Conservation (phyloP, 192 early-diverging fungal species). For the Dissophora globulifera region DNA sequence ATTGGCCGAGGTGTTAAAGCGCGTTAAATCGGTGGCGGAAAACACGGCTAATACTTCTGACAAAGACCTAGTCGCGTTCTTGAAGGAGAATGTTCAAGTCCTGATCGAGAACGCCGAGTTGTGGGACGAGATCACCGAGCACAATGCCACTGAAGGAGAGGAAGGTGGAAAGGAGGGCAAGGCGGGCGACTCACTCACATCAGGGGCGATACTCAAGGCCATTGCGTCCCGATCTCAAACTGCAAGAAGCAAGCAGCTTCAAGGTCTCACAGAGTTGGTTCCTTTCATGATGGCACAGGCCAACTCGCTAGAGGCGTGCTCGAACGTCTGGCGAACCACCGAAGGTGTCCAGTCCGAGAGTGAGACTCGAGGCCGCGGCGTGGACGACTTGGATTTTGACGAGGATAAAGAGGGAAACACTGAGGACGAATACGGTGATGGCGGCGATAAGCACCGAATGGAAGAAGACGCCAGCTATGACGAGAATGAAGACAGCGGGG, state of each 20-base stretch:
- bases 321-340: conserved; percentile 4
- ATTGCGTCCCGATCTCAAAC: background rate
- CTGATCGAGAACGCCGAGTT: background rate
- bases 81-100: background rate
- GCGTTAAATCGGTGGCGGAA: background rate
- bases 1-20: conserved; percentile 1
- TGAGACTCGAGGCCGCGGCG: background rate
- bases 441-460: too few species aligned
- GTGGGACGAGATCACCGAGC: conserved; percentile 17
- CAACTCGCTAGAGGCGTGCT: conserved; percentile 16
- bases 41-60: background rate
- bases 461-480: too few species aligned
- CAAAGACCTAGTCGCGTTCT: background rate
- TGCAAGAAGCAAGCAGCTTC: background rate
- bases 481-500: too few species aligned
- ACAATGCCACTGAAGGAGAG: too few species aligned
- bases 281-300: conserved; percentile 20
- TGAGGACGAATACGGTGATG: too few species aligned
- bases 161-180: background rate
- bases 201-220: background rate
- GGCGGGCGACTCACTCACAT: background rate
- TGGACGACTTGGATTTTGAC: background rate
- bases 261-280: conserved; percentile 5
- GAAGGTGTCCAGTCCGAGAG: background rate
- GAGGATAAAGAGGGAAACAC: background rate